Evolutionary conservation across 2,329 filamentous ascomycete genomes (phyloP), one percentile per base, ranked within the genome.

Genomic region (Fusarium torulosum): DNA sequence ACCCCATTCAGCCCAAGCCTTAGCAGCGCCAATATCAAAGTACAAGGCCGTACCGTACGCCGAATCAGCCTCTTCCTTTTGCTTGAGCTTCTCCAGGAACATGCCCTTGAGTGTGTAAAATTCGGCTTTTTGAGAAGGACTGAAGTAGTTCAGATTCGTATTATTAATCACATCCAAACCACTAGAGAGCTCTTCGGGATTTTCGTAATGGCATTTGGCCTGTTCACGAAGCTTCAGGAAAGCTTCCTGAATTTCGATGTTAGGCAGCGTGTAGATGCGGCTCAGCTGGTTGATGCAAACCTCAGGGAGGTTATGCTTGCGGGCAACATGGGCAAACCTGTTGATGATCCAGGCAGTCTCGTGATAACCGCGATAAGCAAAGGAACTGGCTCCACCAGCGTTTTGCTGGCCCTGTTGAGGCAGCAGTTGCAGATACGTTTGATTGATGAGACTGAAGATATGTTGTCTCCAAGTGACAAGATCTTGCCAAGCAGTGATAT

Each of bases 341-440:
- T 99, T 99, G 80, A 99, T 99, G 72, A 99, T 99, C 96, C 96
- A 99, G 3, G 96, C 96, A 14, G 96, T 99, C 81, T 99, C 96
- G 74, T 99, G 96, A 76, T 97, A 99, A 25, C 96, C 96, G 43
- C 96, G 89, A 77, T 99, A 99, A 0, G 96, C 96, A 78, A 96
- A 98, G 2, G 79, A 81, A 0, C 94, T 97, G 46, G 95, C 95
- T 58, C 93, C 94, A 55, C 92, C 92, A 2, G 94, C 88, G 71
- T 93, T 96, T 76, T 91, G 90, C 23, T 77, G 77, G 6, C 91
- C 90, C 74, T 92, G 90, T 19, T 88, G 90, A 3, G 94, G 94
- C 38, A 98, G 83, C 44, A 99, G 86, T 53, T 89, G 88, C 13
- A 99, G 86, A 75, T 99, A 99, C 0, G 94, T 97, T 47, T 88